phyloP scores from a whole-genome alignment of 2,329 filamentous ascomycete genomes.

The Cucurbitaria berberidis region DNA sequence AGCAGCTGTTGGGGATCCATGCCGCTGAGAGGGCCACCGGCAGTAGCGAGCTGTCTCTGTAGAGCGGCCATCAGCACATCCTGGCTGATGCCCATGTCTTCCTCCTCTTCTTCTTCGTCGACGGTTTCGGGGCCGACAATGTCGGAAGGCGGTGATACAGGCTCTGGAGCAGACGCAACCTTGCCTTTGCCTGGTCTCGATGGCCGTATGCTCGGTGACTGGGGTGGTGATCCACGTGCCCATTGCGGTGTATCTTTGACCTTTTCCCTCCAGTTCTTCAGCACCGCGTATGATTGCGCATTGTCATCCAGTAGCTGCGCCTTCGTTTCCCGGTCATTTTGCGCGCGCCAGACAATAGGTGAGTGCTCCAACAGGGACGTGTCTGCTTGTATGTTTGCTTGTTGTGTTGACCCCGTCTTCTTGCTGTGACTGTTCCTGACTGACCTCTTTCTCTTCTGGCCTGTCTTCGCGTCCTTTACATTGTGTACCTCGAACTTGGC shows the following conservation, averaged over 20 bases:
- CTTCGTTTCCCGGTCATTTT: constrained; percentile 30
- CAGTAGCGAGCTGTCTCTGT: constrained; percentile 41
- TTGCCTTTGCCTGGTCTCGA: constrained; percentile 16
- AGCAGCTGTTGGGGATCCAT: constrained; percentile 53
- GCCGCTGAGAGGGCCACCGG: constrained; percentile 45
- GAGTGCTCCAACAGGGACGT: constrained; percentile 23
- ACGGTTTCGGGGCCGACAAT: constrained; percentile 22
- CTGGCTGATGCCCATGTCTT: constrained; percentile 42
- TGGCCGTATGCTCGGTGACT: constrained; percentile 16
- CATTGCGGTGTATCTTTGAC: constrained; percentile 40
- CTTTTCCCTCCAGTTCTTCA: constrained; percentile 54
- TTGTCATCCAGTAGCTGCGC: constrained; percentile 36
- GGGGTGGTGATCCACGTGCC: constrained; percentile 25
- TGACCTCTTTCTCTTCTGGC: constrained; percentile 41
- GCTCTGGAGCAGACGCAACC: constrained; percentile 12
- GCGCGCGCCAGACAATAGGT: constrained; percentile 45
- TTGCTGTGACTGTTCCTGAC: constrained; percentile 20
- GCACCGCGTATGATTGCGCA: constrained; percentile 46
- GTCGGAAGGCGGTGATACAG: constrained; percentile 20
- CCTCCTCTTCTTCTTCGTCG: constrained; percentile 23
- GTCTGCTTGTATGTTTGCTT: constrained; percentile 4
- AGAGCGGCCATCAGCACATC: constrained; percentile 48
- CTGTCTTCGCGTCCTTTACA: constrained; percentile 25
- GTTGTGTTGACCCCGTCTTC: constrained; percentile 30
- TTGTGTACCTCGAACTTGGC: constrained; percentile 39